Evolutionary conservation across 257 asterid species (phyloP).

Genomic region (Solanum sejunctum): DNA sequence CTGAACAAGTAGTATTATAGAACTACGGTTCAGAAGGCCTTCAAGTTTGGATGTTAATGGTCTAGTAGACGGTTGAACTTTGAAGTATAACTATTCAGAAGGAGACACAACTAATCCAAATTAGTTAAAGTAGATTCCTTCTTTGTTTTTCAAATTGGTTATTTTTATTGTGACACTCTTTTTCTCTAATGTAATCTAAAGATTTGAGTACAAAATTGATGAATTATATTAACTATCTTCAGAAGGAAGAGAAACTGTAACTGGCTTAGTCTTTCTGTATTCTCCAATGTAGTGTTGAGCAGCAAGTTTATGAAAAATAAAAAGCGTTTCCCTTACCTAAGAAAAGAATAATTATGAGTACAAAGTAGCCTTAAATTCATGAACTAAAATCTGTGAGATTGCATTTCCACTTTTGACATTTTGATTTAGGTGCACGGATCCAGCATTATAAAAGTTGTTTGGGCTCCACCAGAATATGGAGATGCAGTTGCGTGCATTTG

Average conservation of each 20-base stretch:
- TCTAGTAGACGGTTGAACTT: background rate
- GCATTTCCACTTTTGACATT: background rate
- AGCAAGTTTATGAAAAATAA: background rate
- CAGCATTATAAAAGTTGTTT: slow-evolving; percentile 53
- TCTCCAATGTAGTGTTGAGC: background rate
- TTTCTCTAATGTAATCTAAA: background rate
- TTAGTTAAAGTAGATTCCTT: background rate
- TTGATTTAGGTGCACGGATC: slow-evolving; percentile 38
- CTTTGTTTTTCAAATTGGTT: background rate
- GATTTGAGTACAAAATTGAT: background rate
- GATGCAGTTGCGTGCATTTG: slow-evolving; percentile 69
- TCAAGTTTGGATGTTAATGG: background rate
- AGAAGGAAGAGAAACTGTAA: background rate
- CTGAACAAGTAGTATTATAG: background rate
- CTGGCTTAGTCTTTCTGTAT: background rate
- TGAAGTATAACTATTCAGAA: background rate
- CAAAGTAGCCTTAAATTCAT: background rate
- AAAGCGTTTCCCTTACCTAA: background rate
- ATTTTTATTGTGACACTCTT: background rate
- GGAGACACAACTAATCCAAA: background rate
- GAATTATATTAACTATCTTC: background rate
- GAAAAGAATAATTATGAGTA: background rate
- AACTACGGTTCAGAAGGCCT: background rate
- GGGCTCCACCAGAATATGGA: slow-evolving; percentile 86
- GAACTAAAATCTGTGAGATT: background rate